These are phyloP conservation scores for Graphium sp. DNA, from an alignment of 2,329 filamentous ascomycete genomes.

Conservation along the genomic window DNA sequence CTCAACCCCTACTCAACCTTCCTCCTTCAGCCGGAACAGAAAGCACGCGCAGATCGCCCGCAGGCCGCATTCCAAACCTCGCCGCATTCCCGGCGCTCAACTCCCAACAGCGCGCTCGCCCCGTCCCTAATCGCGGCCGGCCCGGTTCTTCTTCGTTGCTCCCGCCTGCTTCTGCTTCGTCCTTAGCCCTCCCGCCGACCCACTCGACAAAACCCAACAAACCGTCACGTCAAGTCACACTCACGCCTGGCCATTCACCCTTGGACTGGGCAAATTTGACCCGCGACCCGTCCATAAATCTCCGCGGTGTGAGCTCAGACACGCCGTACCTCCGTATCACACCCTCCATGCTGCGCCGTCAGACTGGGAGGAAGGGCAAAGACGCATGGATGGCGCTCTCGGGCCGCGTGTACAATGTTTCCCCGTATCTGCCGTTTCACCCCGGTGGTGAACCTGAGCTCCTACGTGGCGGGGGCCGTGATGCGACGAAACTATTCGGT, in stretches of 20 bases:
- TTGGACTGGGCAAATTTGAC: conserved; percentile 86
- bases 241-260: conserved; percentile 83
- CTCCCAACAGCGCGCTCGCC: conserved; percentile 31
- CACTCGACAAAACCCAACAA: conserved; percentile 33
- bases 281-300: conserved; percentile 43
- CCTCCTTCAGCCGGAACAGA: no score
- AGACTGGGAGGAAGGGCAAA: conserved; percentile 68
- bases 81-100: conserved; percentile 30
- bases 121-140: conserved; percentile 21
- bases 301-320: conserved; percentile 41
- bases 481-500: conserved; percentile 46
- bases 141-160: conserved; percentile 12
- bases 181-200: conserved; percentile 37
- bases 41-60: no score
- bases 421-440: conserved; percentile 78
- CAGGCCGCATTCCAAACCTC: no score
- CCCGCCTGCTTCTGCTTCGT: conserved; percentile 23
- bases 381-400: conserved; percentile 86
- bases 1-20: no score
- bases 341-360: conserved; percentile 58
- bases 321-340: conserved; percentile 56
- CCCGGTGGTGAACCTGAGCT: conserved; percentile 71
- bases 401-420: conserved; percentile 87
- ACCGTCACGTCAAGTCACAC: conserved; percentile 53
- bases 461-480: conserved; percentile 41